phyloP scores from a whole-genome alignment of 2,329 filamentous ascomycete genomes.

The Fusarium tanahbumbuense region DNA sequence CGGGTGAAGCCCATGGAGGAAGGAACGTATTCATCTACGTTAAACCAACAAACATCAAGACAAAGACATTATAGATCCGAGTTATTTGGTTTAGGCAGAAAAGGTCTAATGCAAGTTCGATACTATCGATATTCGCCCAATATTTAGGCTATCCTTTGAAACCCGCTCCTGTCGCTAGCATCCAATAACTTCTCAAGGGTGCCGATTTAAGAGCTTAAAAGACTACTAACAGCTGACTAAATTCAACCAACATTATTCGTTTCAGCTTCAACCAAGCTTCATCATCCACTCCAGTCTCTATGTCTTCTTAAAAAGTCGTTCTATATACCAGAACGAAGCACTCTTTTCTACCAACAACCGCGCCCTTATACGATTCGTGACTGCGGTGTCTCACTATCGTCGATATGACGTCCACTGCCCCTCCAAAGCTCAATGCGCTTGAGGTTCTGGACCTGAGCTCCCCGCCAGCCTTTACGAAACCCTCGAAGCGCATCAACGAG shows the following conservation, averaged over 20 bases:
- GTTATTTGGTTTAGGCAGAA: neutral
- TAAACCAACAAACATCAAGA: neutral
- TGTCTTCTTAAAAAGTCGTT: neutral
- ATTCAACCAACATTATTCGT: neutral
- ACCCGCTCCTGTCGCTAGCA: neutral
- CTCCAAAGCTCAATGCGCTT: slow-evolving; percentile 50
- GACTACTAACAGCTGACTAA: neutral
- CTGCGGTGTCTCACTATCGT: neutral
- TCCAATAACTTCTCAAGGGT: neutral
- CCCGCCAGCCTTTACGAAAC: slow-evolving; percentile 69
- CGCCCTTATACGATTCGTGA: no score
- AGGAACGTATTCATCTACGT: neutral
- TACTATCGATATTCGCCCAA: neutral
- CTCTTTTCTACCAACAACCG: neutral
- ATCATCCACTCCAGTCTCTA: neutral
- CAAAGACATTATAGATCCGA: neutral
- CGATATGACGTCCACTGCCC: slow-evolving; percentile 41
- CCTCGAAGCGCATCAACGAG: slow-evolving; percentile 86
- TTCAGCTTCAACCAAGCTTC: slow-evolving; percentile 13
- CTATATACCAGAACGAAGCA: neutral
- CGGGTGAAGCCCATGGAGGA: slow-evolving; percentile 1
- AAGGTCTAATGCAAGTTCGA: neutral
- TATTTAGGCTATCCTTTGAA: neutral
- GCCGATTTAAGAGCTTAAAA: neutral
- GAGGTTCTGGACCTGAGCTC: slow-evolving; percentile 61